phyloP scores from a whole-genome alignment of 2,329 filamentous ascomycete species.

The Orbilia quercus region DNA sequence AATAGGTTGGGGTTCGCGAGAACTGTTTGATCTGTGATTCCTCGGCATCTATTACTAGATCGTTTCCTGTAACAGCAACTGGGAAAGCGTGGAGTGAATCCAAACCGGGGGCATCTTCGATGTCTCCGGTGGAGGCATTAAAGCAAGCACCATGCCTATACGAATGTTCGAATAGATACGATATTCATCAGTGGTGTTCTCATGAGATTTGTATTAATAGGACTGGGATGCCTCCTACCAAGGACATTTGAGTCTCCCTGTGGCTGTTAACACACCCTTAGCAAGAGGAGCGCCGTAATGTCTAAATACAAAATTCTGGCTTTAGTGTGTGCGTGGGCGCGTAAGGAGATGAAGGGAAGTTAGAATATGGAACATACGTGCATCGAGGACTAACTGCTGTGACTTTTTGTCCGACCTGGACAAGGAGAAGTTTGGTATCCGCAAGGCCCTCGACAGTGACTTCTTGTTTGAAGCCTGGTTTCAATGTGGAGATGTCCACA shows the following conservation, averaged over 20 bases:
- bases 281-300: conserved; percentile 92
- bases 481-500: conserved; percentile 77
- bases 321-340: not conserved
- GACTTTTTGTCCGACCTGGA: conserved; percentile 79
- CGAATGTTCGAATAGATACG: not conserved
- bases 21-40: conserved; percentile 81
- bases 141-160: conserved; percentile 78
- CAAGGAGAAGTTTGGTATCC: conserved; percentile 83
- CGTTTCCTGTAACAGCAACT: conserved; percentile 81
- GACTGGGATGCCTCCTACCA: conserved; percentile 73
- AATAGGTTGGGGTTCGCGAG: conserved; percentile 73
- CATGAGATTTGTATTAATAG: not conserved
- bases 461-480: conserved; percentile 85
- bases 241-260: conserved; percentile 87
- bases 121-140: conserved; percentile 85
- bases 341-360: not conserved
- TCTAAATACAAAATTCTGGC: conserved; percentile 62
- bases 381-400: conserved; percentile 86
- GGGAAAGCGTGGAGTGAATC: conserved; percentile 87
- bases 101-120: conserved; percentile 92
- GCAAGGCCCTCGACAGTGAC: conserved; percentile 90
- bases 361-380: conserved; percentile 62
- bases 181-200: not conserved
- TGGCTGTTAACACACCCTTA: conserved; percentile 83
- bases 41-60: conserved; percentile 84